Percentiles rank a stretch among this genome's conserved stretches.
Conservation (phyloP, 2,329 filamentous ascomycete genomes). For the Colletotrichum filicis region DNA sequence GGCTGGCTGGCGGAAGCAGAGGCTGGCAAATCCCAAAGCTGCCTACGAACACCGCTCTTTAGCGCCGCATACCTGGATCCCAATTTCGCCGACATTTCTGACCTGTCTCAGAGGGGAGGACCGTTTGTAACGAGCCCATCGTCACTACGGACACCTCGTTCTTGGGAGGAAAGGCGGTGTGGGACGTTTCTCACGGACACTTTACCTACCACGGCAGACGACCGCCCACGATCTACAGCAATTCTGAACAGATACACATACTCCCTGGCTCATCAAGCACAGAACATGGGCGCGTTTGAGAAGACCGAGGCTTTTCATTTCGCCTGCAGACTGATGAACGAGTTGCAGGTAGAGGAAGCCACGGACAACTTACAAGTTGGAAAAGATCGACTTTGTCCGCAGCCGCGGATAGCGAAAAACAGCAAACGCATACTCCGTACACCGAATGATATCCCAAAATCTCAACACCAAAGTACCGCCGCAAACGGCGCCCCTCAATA, state of each 20-base stretch:
- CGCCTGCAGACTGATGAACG: not conserved
- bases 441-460: not conserved
- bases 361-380: not conserved
- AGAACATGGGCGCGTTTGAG: not conserved
- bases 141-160: not conserved
- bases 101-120: not conserved
- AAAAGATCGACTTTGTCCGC: not conserved
- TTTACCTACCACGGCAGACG: conserved; percentile 6
- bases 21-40: conserved; percentile 2
- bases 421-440: not conserved
- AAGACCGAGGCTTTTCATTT: conserved; percentile 11
- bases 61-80: not conserved
- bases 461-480: not conserved
- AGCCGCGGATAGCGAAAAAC: conserved; percentile 17
- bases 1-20: conserved; percentile 6
- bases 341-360: not conserved
- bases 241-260: conserved; percentile 4
- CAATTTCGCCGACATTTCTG: conserved; percentile 6
- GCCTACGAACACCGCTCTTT: not conserved
- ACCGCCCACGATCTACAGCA: conserved; percentile 10
- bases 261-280: conserved; percentile 2
- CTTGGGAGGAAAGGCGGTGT: conserved; percentile 29
- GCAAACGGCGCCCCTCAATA: conserved; percentile 3
- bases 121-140: not conserved
- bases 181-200: conserved; percentile 15